Conservation (phyloP, 140 eudicot species). For the Stevia rebaudiana region DNA sequence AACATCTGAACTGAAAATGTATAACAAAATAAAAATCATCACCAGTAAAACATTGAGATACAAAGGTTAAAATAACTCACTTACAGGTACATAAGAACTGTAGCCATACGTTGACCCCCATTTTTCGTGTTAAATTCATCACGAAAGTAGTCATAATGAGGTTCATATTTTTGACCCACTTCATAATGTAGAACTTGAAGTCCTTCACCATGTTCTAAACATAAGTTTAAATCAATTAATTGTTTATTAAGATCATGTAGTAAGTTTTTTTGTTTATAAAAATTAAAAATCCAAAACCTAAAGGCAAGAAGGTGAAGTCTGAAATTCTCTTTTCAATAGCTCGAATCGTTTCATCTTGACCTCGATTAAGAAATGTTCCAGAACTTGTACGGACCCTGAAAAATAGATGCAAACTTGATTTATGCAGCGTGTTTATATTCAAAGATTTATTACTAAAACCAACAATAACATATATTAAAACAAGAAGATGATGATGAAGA, state of each 20-base stretch:
- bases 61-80: slow-evolving; percentile 17
- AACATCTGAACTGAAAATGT: slow-evolving; percentile 71
- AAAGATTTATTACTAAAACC: background rate
- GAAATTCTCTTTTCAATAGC: slow-evolving; percentile 84
- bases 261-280: background rate
- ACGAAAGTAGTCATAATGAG: slow-evolving; percentile 77
- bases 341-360: slow-evolving; percentile 67
- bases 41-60: background rate
- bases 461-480: background rate
- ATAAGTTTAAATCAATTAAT: slow-evolving; percentile 11
- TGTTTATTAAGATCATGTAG: background rate
- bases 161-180: slow-evolving; percentile 85
- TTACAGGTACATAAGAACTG: slow-evolving; percentile 90
- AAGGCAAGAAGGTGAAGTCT: slow-evolving; percentile 83
- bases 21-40: background rate
- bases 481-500: too few species aligned
- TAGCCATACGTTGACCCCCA: slow-evolving; percentile 93
- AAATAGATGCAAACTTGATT: background rate
- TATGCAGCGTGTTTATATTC: background rate
- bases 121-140: slow-evolving; percentile 70
- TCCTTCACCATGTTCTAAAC: slow-evolving; percentile 84
- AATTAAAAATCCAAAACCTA: slow-evolving; percentile 44
- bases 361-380: slow-evolving; percentile 82
- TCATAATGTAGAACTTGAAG: slow-evolving; percentile 89
- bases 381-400: slow-evolving; percentile 92